phyloP scores from a whole-genome alignment of 1,139 yeast genomes.

The Suhomyces coccinellae region DNA sequence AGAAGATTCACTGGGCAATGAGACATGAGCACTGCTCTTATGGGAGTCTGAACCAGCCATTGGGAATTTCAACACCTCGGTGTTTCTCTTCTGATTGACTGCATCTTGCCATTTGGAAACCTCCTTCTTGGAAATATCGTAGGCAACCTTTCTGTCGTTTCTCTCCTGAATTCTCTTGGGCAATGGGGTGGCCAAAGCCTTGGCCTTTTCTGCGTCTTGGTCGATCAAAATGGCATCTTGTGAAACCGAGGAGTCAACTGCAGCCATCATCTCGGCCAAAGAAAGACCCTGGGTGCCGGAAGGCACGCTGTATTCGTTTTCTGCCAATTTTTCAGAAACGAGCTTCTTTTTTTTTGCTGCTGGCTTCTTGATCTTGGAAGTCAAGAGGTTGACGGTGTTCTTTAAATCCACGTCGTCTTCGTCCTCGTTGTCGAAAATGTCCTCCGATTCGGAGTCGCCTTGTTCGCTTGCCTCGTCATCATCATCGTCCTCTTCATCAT shows the following conservation, averaged over 20 bases:
- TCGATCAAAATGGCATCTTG: slow-evolving; percentile 55
- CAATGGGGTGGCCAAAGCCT: slow-evolving; percentile 73
- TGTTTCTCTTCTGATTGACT: slow-evolving; percentile 74
- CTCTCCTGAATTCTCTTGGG: slow-evolving; percentile 85
- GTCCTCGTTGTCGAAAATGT: slow-evolving; percentile 21
- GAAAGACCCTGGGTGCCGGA: slow-evolving; percentile 58
- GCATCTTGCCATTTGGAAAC: slow-evolving; percentile 87
- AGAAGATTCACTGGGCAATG: slow-evolving; percentile 33
- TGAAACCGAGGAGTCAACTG: slow-evolving; percentile 49
- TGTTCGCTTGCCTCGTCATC: slow-evolving; percentile 14
- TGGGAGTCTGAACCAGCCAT: slow-evolving; percentile 50
- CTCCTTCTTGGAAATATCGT: slow-evolving; percentile 82
- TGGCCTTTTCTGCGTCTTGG: slow-evolving; percentile 28
- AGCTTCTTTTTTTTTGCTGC: slow-evolving; percentile 41
- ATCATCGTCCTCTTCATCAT: slow-evolving; percentile 22
- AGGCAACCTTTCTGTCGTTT: slow-evolving; percentile 87
- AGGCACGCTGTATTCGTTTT: slow-evolving; percentile 73
- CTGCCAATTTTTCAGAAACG: slow-evolving; percentile 57
- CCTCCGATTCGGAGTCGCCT: slow-evolving; percentile 15
- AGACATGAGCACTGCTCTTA: slow-evolving; percentile 55
- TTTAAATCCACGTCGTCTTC: slow-evolving; percentile 37
- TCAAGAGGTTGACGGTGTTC: slow-evolving; percentile 33
- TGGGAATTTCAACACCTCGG: slow-evolving; percentile 82
- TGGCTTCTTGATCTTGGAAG: slow-evolving; percentile 33
- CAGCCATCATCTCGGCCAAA: slow-evolving; percentile 73